phyloP scores from a whole-genome alignment of 371 early-diverging fungal genomes.

The Mycotypha africana region DNA sequence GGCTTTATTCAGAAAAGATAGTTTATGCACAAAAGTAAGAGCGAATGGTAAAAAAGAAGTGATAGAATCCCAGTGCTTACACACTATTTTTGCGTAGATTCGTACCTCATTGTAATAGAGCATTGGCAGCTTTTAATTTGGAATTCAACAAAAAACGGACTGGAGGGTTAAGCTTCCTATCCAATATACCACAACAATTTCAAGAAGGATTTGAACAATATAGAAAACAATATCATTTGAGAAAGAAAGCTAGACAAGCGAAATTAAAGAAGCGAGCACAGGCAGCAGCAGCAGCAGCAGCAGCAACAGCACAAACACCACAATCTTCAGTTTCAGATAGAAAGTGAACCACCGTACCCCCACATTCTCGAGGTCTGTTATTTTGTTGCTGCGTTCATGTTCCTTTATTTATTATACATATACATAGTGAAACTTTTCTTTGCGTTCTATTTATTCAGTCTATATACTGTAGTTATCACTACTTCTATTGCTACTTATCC shows the following conservation, averaged over 20 bases:
- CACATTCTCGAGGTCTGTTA: too few relatives aligned
- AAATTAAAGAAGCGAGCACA: slow-evolving; percentile 26
- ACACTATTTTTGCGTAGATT: slow-evolving; percentile 33
- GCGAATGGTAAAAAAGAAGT: too few relatives aligned
- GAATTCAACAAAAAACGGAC: slow-evolving; percentile 51
- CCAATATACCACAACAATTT: slow-evolving; percentile 54
- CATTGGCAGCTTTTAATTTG: slow-evolving; percentile 64
- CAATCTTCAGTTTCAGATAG: too few relatives aligned
- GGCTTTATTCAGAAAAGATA: slow-evolving; percentile 62
- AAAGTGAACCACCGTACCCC: too few relatives aligned
- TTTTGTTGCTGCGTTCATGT: too few relatives aligned
- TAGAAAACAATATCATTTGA: slow-evolving; percentile 47
- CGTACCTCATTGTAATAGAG: slow-evolving; percentile 63
- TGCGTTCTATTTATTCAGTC: too few relatives aligned
- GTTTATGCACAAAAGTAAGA: slow-evolving; percentile 60
- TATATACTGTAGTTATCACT: too few relatives aligned
- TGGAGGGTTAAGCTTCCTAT: slow-evolving; percentile 52
- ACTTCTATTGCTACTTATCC: neutral
- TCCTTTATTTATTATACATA: too few relatives aligned
- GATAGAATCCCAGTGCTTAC: too few relatives aligned
- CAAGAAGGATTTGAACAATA: slow-evolving; percentile 65
- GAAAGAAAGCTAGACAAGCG: slow-evolving; percentile 48
- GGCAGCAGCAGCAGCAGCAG: too few relatives aligned
- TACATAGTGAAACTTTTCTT: too few relatives aligned
- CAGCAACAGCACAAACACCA: neutral